Evolutionary conservation across 208 protist genomes (phyloP), one percentile per base, ranked within the genome.

Genomic region (Leishmania major): DNA sequence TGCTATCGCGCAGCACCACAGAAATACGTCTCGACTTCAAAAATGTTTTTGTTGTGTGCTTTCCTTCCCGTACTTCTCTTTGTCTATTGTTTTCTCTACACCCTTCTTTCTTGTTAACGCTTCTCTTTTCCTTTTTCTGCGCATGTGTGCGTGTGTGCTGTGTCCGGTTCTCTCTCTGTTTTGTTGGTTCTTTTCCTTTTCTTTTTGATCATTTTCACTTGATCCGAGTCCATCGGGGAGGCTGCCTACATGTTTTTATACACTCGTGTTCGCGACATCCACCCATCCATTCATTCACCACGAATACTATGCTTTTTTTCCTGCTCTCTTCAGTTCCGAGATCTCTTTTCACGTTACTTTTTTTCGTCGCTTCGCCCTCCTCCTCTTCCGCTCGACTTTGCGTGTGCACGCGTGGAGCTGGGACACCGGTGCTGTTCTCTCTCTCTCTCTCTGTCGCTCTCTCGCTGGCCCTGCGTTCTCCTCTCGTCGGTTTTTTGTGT

Each of bases 211-310:
- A 11, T 64, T 59, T 47, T 59, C 6, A 17, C n/a, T 55, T 77
- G 31, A 40, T 77, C 31, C 45, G 19, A 59, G 43, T 53, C 49
- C 47, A 70, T 43, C 45, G 43, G 62, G 37, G 70, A 40, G 70
- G 43, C 43, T 53, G 70, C 70, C 43, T 79, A 53, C 75, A 79
- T 67, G 62, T 28, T 45, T 79, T 79, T 79, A 79, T 79, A 79
- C 75, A 69, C 40, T 67, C 57, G 43, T 79, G 75, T 79, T 43
- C 13, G 47, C 75, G 28, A 53, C 22, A 51, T 70, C 31, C 43
- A 35, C 40, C 11, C 11, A 10, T 31, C 13, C 43, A 51, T 74
- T 45, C 22, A 35, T 49, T 49, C 70, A 53, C 70, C 13, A 35
- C 35, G 40, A 74, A 45, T 53, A 49, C 40, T 74, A 53, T 55